Conservation (phyloP, 106 monocot genomes). For the Iris macrosiphon region DNA sequence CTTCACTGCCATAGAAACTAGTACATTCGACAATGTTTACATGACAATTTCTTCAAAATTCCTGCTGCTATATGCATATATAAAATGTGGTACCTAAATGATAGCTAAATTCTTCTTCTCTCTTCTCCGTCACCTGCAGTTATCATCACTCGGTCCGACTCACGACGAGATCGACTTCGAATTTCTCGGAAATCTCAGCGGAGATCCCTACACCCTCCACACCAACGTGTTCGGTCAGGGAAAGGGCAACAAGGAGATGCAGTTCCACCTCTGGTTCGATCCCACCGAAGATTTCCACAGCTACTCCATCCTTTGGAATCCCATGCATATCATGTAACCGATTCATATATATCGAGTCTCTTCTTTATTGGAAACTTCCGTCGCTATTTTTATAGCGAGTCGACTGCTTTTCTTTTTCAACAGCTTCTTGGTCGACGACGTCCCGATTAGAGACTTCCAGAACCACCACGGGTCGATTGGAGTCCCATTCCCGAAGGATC, state of each 20-base stretch:
- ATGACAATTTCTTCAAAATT: too few relatives aligned
- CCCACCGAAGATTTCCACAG: constrained; percentile 21
- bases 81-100: too few relatives aligned
- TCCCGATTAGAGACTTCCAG: constrained; percentile 12
- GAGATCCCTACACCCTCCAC: constrained; percentile 20
- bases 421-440: constrained; percentile 19
- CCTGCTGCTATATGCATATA: too few relatives aligned
- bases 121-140: background rate
- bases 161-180: constrained; percentile 29
- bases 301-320: constrained; percentile 23
- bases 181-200: constrained; percentile 21
- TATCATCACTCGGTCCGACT: constrained; percentile 17
- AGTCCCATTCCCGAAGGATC: constrained; percentile 5
- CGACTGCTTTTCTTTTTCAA: background rate
- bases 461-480: constrained; percentile 9
- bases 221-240: constrained; percentile 21
- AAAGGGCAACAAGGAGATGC: constrained; percentile 17
- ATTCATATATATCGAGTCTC: too few relatives aligned
- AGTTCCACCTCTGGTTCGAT: constrained; percentile 24
- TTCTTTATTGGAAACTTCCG: background rate
- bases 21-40: too few relatives aligned
- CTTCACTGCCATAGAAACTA: too few relatives aligned
- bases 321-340: constrained; percentile 12
- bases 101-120: too few relatives aligned
- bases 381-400: background rate